Conservation (phyloP, 768 basidiomycete genomes). For the Lentinus tigrinus region DNA sequence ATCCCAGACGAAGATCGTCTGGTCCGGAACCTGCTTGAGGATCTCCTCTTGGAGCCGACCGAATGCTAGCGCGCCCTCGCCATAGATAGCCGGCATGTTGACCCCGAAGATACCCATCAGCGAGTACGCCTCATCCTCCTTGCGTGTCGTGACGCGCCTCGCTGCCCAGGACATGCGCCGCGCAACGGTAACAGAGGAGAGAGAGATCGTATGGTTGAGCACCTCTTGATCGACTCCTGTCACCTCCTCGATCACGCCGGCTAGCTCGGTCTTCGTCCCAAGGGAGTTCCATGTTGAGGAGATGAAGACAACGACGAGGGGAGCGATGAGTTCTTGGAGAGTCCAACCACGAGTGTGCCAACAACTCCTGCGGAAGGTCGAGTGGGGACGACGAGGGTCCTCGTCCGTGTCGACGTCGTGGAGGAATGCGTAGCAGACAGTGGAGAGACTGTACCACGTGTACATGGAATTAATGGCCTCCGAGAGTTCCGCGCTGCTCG, state of each 20-base stretch:
- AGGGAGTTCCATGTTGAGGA: constrained; percentile 1
- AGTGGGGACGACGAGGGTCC: constrained; percentile 1
- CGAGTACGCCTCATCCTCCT: constrained; percentile 14
- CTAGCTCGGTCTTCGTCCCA: constrained; percentile 6
- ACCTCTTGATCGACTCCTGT: constrained; percentile 1
- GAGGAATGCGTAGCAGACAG: constrained; percentile 9
- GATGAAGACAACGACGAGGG: neutral
- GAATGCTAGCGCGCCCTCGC: constrained; percentile 11
- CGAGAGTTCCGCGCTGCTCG: constrained; percentile 13
- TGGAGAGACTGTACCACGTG: constrained; percentile 12
- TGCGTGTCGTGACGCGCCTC: constrained; percentile 8
- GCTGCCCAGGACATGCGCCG: constrained; percentile 15
- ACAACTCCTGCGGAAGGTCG: constrained; percentile 10
- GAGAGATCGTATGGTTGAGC: neutral
- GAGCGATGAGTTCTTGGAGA: constrained; percentile 13
- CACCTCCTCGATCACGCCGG: constrained; percentile 5
- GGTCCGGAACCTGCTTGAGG: constrained; percentile 12
- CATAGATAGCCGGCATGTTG: constrained; percentile 13
- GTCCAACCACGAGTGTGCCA: constrained; percentile 16
- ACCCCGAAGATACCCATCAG: constrained; percentile 16
- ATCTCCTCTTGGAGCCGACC: constrained; percentile 12
- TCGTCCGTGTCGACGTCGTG: constrained; percentile 8
- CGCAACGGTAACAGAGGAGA: constrained; percentile 7
- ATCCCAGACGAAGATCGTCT: constrained; percentile 13
- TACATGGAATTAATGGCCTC: constrained; percentile 18